These are phyloP conservation scores for Sugiyamaella sp. DNA, from an alignment of 1,139 yeast species.

Conservation along the genomic window DNA sequence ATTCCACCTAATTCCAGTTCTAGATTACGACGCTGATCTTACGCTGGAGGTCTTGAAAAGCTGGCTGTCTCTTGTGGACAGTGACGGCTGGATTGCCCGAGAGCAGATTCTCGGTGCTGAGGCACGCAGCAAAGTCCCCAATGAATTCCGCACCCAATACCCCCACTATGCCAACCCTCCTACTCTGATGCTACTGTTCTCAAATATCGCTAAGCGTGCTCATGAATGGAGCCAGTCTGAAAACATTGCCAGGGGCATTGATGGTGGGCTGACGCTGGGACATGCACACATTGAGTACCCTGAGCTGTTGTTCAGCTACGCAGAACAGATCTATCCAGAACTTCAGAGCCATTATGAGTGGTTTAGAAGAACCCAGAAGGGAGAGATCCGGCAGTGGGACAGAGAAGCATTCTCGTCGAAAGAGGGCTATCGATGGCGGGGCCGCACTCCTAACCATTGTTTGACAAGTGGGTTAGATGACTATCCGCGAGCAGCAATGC, in stretches of 20 bases:
- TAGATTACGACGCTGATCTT: conserved; percentile 83
- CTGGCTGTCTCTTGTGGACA: conserved; percentile 87
- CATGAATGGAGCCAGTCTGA: conserved; percentile 25
- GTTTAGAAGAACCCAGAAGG: conserved; percentile 82
- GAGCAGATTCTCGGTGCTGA: conserved; percentile 94
- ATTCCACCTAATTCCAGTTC: conserved; percentile 80
- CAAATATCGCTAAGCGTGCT: conserved; percentile 61
- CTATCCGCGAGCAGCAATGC: conserved; percentile 82
- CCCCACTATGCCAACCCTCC: conserved; percentile 97
- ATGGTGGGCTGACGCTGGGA: conserved; percentile 37
- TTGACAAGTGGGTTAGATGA: conserved; percentile 95
- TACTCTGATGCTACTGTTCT: conserved; percentile 79
- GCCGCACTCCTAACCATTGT: conserved; percentile 82
- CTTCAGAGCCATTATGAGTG: conserved; percentile 78
- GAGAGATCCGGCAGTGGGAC: conserved; percentile 72
- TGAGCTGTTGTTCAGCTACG: conserved; percentile 62
- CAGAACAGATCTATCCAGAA: conserved; percentile 72
- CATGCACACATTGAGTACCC: conserved; percentile 61
- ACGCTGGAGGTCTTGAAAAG: conserved; percentile 79
- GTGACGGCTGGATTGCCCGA: conserved; percentile 95
- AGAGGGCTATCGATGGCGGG: conserved; percentile 91
- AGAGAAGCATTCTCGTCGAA: conserved; percentile 55
- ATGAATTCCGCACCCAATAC: conserved; percentile 81
- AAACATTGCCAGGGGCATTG: not conserved
- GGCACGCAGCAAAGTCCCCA: conserved; percentile 85